Evolutionary conservation across 148 eudicot genomes (phyloP).

Genomic region (Cornus controversa): DNA sequence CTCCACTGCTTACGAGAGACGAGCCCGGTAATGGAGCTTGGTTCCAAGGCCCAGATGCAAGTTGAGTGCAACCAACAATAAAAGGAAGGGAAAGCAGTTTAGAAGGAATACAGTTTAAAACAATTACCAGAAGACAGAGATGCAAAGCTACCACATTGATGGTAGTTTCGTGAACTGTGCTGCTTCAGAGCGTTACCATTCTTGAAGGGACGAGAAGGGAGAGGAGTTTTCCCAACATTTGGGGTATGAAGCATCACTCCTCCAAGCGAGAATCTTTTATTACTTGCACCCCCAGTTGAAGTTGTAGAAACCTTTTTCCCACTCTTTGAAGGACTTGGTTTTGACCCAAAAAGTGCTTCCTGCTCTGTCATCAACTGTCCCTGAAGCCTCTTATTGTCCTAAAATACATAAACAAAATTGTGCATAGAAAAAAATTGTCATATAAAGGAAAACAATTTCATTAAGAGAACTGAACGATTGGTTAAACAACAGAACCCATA

Average conservation of each 20-base stretch:
- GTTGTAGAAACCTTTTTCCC: slow-evolving; percentile 47
- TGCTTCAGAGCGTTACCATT: slow-evolving; percentile 25
- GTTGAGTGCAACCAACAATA: background rate
- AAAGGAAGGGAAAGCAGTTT: background rate
- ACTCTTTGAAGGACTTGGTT: slow-evolving; percentile 79
- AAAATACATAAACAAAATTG: slow-evolving; percentile 1
- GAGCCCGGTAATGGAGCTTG: no score
- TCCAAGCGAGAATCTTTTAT: slow-evolving; percentile 49
- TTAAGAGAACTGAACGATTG: background rate
- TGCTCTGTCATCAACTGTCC: slow-evolving; percentile 71
- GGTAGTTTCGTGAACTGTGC: slow-evolving; percentile 28
- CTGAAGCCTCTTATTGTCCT: slow-evolving; percentile 81
- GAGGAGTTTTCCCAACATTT: slow-evolving; percentile 32
- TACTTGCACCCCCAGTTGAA: slow-evolving; percentile 35
- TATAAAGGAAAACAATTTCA: background rate
- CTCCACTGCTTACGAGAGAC: background rate
- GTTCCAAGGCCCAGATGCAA: background rate
- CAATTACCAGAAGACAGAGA: slow-evolving; percentile 28
- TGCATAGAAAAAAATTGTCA: background rate
- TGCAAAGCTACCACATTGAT: slow-evolving; percentile 22
- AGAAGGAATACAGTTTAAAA: background rate
- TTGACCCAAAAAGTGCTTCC: slow-evolving; percentile 85
- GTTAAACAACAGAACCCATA: slow-evolving; percentile 21
- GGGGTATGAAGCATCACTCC: slow-evolving; percentile 45
- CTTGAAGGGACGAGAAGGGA: slow-evolving; percentile 31